These are phyloP conservation scores for Isabelozyma rhagii DNA, from an alignment of 805 yeast species.

Conservation along the genomic window DNA sequence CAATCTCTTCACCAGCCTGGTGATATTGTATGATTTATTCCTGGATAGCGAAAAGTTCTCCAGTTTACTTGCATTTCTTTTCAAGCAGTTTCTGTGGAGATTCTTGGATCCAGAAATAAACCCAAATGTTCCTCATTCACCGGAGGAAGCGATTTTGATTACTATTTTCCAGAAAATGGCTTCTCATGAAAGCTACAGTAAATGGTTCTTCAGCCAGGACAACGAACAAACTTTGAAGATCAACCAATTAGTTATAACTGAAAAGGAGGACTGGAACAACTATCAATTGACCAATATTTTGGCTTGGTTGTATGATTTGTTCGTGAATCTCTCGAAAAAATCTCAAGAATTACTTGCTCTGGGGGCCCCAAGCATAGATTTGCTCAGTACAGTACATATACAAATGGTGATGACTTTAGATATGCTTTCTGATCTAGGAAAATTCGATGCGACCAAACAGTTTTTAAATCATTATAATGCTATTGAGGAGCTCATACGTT, in stretches of 20 bases:
- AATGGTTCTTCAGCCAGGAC: conserved; percentile 12
- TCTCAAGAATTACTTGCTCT: conserved; percentile 13
- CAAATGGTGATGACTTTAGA: conserved; percentile 31
- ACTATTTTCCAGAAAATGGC: conserved; percentile 17
- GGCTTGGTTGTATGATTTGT: conserved; percentile 39
- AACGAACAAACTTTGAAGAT: conserved; percentile 15
- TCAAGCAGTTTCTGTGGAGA: neutral
- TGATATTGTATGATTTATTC: conserved; percentile 10
- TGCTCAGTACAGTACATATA: conserved; percentile 8
- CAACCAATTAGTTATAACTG: conserved; percentile 34
- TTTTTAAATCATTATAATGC: conserved; percentile 40
- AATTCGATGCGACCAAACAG: conserved; percentile 37
- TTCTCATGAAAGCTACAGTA: conserved; percentile 29
- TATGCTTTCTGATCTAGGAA: conserved; percentile 38
- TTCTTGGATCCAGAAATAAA: neutral
- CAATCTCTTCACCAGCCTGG: conserved; percentile 5
- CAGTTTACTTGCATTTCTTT: conserved; percentile 3
- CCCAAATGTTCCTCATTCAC: neutral
- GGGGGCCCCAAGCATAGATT: neutral
- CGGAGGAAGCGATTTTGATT: conserved; percentile 8
- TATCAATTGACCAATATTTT: conserved; percentile 34
- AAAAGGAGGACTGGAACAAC: conserved; percentile 40
- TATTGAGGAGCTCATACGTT: conserved; percentile 27
- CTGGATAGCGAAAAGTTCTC: conserved; percentile 3
- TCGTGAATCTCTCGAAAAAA: conserved; percentile 10